These are phyloP conservation scores for Magnolia changhungtana DNA, from an alignment of 164 flowering plant species.

Conservation along the genomic window DNA sequence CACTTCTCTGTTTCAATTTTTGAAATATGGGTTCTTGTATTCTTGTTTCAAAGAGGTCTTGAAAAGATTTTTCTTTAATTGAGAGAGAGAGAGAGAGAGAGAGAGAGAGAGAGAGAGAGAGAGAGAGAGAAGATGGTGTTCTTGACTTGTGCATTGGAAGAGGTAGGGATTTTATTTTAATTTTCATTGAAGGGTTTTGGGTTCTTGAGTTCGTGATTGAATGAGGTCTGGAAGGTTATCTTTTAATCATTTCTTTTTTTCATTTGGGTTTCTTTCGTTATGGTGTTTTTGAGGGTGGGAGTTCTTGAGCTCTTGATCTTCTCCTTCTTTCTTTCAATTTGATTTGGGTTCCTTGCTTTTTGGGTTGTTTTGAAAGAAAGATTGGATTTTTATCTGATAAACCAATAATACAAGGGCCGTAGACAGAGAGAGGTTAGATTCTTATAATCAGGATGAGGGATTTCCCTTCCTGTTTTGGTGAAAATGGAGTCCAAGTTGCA, in stretches of 20 bases:
- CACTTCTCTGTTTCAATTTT: constrained; percentile 8
- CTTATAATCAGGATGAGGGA: constrained; percentile 31
- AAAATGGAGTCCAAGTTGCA: constrained; percentile 47
- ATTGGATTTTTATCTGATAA: not conserved
- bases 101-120: not conserved
- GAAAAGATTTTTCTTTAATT: not conserved
- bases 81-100: not conserved
- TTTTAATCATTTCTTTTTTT: not conserved
- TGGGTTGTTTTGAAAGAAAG: not conserved
- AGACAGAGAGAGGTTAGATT: not conserved
- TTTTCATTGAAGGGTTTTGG: constrained; percentile 6
- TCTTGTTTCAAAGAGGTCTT: constrained; percentile 7
- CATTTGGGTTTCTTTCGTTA: constrained; percentile 2
- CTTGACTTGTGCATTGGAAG: not conserved
- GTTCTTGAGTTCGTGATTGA: constrained; percentile 14
- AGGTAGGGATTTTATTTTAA: not conserved
- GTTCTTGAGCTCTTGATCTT: not conserved
- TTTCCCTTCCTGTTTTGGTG: constrained; percentile 50
- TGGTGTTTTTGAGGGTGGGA: not conserved
- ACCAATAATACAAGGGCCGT: not conserved
- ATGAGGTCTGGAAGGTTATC: constrained; percentile 4
- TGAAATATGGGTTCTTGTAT: constrained; percentile 17
- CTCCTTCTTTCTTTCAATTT: not conserved
- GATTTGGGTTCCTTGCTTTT: not conserved
- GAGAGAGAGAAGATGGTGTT: not conserved